Evolutionary conservation across 768 basidiomycete species (phyloP), one percentile per base, ranked within the genome.

Genomic region (Polyporus arcularius): DNA sequence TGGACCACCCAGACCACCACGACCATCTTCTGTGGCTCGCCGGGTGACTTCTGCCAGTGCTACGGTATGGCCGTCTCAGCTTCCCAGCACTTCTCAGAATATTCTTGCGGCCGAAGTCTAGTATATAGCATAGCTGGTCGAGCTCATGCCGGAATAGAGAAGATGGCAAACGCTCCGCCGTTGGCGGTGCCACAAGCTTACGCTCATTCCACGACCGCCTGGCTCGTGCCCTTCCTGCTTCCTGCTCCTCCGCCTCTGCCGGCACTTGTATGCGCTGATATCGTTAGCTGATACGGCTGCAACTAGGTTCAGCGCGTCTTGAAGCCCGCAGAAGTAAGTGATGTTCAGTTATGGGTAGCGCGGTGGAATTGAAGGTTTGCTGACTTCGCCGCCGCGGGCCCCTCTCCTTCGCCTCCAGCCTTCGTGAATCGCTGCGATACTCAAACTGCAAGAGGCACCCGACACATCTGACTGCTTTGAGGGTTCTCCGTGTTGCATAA

Each of bases 151-250:
- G 21, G 54, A 52, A 42, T 26, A 41, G 49, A 41, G 41, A 56
- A n/a, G 28, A 30, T 55, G 15, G 14, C 46, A 26, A 38, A 26
- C 31, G 6, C 14, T 18, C 21, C 38, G 21, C 32, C 49, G 50
- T 56, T 53, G 54, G 52, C 61, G 46, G 56, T 54, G 61, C 61
- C 52, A 54, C 56, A 57, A 52, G 46, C 61, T 62, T 46, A 42
- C 21, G 52, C 56, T 50, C 46, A 30, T 52, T 53, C 56, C 61
- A 53, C 56, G 50, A 62, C 51, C 42, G 42, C 16, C 55, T 43
- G 42, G 12, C 28, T 53, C n/a, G 50, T 32, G 31, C 31, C 38
- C 38, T 35, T 39, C n/a, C 42, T 53, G 38, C 54, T 51, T 30
- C n/a, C 18, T 52, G 12, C 31, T 43, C 39, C 46, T 40, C 7